Percentiles rank a stretch among this genome's conserved stretches.
Conservation (phyloP, 371 early-diverging fungal species). For the Mortierella polycephala region DNA sequence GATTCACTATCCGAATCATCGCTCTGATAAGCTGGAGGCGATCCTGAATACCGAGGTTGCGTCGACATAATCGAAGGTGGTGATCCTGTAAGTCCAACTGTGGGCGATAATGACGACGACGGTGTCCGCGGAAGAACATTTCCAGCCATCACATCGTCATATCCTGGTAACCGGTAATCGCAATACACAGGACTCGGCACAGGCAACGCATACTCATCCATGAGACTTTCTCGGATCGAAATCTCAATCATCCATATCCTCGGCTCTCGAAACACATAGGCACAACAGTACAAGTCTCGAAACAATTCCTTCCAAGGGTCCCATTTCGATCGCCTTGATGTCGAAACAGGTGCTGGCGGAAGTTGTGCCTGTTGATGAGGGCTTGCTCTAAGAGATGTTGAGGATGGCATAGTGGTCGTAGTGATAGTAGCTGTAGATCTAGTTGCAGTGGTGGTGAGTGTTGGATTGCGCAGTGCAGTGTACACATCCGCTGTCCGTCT, state of each 20-base stretch:
- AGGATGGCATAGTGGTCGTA: background rate
- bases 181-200: constrained; percentile 50
- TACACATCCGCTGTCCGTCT: constrained; percentile 11
- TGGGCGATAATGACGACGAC: background rate
- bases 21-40: constrained; percentile 40
- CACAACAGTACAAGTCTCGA: constrained; percentile 18
- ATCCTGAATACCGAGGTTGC: constrained; percentile 23
- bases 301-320: constrained; percentile 21
- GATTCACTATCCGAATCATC: constrained; percentile 21
- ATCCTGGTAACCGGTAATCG: constrained; percentile 46
- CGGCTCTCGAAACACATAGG: constrained; percentile 13
- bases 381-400: background rate
- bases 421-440: background rate
- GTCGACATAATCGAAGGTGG: background rate
- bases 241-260: constrained; percentile 49
- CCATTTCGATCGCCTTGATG: constrained; percentile 9
- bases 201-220: constrained; percentile 43
- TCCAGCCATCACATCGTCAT: constrained; percentile 31
- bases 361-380: background rate
- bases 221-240: constrained; percentile 28
- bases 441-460: background rate
- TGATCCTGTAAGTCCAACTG: background rate
- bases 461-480: constrained; percentile 2
- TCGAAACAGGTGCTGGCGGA: background rate
- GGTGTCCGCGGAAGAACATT: background rate